Evolutionary conservation across 2,329 filamentous ascomycete species (phyloP), one percentile per base, ranked within the genome.

Genomic region (Alternaria dauci): DNA sequence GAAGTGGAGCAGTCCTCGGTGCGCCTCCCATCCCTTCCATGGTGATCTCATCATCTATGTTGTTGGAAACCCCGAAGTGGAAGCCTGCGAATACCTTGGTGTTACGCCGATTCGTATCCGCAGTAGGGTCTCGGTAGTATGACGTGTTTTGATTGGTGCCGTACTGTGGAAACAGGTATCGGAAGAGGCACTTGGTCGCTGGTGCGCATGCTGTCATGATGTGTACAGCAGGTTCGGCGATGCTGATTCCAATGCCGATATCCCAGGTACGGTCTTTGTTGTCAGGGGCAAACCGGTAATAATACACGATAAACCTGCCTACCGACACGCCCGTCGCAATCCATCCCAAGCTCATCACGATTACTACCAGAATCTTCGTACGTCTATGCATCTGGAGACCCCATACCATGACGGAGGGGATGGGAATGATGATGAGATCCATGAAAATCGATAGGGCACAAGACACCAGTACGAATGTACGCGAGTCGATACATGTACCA

Each of bases 151-250:
- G 62, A 11, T 64, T 58, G 2, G 68, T 66, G 4, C 71, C 66
- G 58, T 78, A 78, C 23, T 75, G 73, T 7, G 76, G 76, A 56
- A 73, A 67, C 8, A 78, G 50, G 38, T 70, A 67, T 4, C 76
- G 74, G 32, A 85, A 64, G 14, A 84, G 77, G 3, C 84, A 83
- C 6, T 83, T 79, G 39, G 86, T 74, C 0, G 84, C 85, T 0
- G 85, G 85, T 0, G 86, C 81, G 62, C 83, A 85, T 7, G 84
- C 84, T 0, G 83, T 84, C 43, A 85, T 77, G 63, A 87, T 84
- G 51, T 83, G 85, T 0, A 82, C 66, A 32, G 76, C 74, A 6
- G 80, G 69, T 65, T 83, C 81, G 28, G 78, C 72, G 34, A 76
- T 71, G 14, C 77, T 73, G 42, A 77, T 77, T 36, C 78, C 71